phyloP scores from a whole-genome alignment of 345 rosid genomes.

The Populus deltoides region DNA sequence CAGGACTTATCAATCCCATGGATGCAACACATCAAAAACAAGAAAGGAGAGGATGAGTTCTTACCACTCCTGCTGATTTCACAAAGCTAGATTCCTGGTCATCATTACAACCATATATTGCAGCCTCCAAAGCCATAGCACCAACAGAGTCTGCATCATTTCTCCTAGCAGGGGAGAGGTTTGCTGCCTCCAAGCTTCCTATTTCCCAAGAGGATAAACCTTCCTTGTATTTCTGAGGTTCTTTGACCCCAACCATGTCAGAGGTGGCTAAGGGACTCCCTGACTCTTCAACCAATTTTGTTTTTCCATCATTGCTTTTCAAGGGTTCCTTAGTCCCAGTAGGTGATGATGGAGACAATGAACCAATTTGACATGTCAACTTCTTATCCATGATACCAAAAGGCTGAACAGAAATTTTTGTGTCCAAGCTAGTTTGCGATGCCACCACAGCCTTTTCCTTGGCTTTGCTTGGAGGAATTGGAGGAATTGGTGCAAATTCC shows the following conservation, averaged over 20 bases:
- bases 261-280: no score
- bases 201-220: not conserved
- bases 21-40: not conserved
- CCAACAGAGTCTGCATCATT: not conserved
- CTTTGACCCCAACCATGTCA: not conserved
- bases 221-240: not conserved
- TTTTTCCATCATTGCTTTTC: not conserved
- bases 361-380: not conserved
- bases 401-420: not conserved
- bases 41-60: not conserved
- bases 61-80: not conserved
- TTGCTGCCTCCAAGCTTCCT: not conserved
- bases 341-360: not conserved
- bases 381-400: not conserved
- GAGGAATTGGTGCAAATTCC: slow-evolving; percentile 7
- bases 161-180: not conserved
- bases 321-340: not conserved
- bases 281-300: not conserved
- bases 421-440: not conserved
- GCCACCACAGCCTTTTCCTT: slow-evolving; percentile 1
- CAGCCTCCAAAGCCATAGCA: not conserved
- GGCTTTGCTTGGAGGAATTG: not conserved
- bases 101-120: not conserved
- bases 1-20: not conserved
- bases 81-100: not conserved